Conservation (phyloP, 2,329 filamentous ascomycete genomes). For the Stachybotrys chartarum region DNA sequence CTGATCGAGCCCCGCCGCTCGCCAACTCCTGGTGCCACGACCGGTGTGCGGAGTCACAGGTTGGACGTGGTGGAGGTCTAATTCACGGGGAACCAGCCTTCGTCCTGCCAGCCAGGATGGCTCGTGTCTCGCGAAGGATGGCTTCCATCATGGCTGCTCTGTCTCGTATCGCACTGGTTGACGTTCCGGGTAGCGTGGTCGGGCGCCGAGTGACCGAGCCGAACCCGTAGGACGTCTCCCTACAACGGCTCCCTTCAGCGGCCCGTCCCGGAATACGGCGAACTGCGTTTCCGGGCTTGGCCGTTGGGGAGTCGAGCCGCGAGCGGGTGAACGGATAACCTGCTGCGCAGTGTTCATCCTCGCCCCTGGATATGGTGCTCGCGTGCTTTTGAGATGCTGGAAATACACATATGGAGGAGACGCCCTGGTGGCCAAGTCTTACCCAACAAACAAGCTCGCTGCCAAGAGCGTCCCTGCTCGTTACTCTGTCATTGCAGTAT, state of each 20-base stretch:
- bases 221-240: conserved; percentile 19
- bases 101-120: not conserved
- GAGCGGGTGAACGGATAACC: conserved; percentile 8
- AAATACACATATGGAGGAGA: conserved; percentile 18
- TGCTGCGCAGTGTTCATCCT: conserved; percentile 11
- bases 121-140: not conserved
- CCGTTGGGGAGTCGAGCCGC: conserved; percentile 6
- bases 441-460: conserved; percentile 26
- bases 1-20: not conserved
- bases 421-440: conserved; percentile 22
- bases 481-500: conserved; percentile 32
- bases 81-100: conserved; percentile 3
- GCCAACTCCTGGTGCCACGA: not conserved
- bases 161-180: not conserved
- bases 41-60: not conserved
- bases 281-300: not conserved
- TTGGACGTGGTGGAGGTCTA: conserved; percentile 10
- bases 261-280: not conserved
- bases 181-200: not conserved
- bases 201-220: conserved; percentile 11
- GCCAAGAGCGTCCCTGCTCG: conserved; percentile 29
- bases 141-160: not conserved
- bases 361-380: conserved; percentile 6
- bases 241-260: conserved; percentile 10
- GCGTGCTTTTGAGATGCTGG: conserved; percentile 25